Evolutionary conservation across 2,329 filamentous ascomycete species (phyloP).

Genomic region (Ceratocystis destructans): DNA sequence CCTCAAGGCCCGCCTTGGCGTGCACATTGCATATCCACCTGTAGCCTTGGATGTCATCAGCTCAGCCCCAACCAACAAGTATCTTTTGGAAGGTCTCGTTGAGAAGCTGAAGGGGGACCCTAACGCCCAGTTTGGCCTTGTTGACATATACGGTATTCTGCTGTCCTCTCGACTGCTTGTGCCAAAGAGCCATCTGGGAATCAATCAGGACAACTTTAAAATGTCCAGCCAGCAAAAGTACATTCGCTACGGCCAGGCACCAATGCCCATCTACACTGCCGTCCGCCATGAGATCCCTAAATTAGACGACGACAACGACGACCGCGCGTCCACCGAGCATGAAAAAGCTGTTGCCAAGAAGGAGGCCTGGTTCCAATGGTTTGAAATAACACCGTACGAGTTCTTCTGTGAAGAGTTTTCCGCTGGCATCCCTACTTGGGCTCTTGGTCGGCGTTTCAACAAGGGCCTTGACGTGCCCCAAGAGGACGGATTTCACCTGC

Average conservation of each 20-base stretch:
- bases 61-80: conserved; percentile 87
- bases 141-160: conserved; percentile 83
- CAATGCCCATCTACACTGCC: conserved; percentile 87
- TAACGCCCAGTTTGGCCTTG: conserved; percentile 67
- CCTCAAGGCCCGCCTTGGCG: conserved; percentile 66
- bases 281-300: conserved; percentile 86
- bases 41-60: conserved; percentile 66
- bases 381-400: conserved; percentile 87
- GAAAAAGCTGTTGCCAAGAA: conserved; percentile 38
- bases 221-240: conserved; percentile 73
- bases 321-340: conserved; percentile 28
- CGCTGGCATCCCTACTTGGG: conserved; percentile 91
- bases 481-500: conserved; percentile 57
- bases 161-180: conserved; percentile 75
- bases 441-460: conserved; percentile 69
- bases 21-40: conserved; percentile 88
- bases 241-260: conserved; percentile 63
- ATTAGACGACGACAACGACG: conserved; percentile 25
- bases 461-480: conserved; percentile 49
- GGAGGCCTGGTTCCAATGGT: conserved; percentile 96
- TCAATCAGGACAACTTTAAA: conserved; percentile 63
- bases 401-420: conserved; percentile 87
- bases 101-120: conserved; percentile 82
- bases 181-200: conserved; percentile 56
- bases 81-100: conserved; percentile 71